phyloP scores from a whole-genome alignment of 1,284 basidiomycete species.

The Xanthoconium separans region DNA sequence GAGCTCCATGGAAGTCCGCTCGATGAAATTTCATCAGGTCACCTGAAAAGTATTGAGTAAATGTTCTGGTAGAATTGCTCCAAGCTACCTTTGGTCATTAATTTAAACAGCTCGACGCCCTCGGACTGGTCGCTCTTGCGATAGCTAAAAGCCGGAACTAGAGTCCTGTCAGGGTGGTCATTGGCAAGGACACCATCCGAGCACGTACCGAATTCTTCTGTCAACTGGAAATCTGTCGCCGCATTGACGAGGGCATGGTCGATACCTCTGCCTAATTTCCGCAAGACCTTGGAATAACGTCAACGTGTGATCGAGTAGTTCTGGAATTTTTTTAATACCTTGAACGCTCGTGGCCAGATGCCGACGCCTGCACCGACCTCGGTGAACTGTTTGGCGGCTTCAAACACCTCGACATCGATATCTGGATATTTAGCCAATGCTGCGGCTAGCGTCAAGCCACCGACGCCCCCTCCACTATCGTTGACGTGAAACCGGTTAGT shows the following conservation, averaged over 20 bases:
- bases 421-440: conserved; percentile 48
- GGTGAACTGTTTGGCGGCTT: conserved; percentile 44
- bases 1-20: conserved; percentile 41
- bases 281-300: conserved; percentile 45
- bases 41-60: conserved; percentile 28
- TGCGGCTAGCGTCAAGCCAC: conserved; percentile 43
- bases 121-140: conserved; percentile 50
- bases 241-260: conserved; percentile 44
- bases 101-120: conserved; percentile 46
- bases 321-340: conserved; percentile 3
- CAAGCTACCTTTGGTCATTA: conserved; percentile 45
- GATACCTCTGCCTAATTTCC: conserved; percentile 41
- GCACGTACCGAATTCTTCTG: conserved; percentile 37
- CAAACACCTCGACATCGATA: conserved; percentile 54
- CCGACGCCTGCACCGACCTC: conserved; percentile 60
- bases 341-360: conserved; percentile 45
- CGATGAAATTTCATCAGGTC: conserved; percentile 43
- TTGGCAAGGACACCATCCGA: neutral
- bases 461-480: conserved; percentile 52
- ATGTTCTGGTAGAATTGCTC: neutral
- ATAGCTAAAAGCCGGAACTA: conserved; percentile 45
- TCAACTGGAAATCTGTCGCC: conserved; percentile 37
- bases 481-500: neutral
- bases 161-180: conserved; percentile 7
- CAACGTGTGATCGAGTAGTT: neutral